Evolutionary conservation across 2,329 filamentous ascomycete genomes (phyloP).

Genomic region (Botrytis paeoniae): DNA sequence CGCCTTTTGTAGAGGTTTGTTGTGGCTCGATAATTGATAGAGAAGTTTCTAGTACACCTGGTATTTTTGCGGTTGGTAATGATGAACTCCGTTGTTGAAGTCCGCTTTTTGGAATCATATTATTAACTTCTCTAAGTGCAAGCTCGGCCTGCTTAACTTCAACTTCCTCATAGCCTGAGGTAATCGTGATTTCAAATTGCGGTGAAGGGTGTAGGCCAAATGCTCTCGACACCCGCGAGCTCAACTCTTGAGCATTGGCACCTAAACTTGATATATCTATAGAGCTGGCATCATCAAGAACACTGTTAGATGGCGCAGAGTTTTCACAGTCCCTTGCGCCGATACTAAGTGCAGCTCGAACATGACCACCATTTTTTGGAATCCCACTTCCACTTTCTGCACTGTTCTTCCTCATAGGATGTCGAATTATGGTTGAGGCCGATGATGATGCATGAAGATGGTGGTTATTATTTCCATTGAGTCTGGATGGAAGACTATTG

Average conservation of each 20-base stretch:
- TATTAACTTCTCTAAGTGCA: neutral
- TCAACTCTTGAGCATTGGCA: constrained; percentile 29
- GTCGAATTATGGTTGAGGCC: constrained; percentile 20
- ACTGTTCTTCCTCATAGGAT: constrained; percentile 10
- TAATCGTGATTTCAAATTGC: constrained; percentile 24
- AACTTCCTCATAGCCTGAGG: neutral
- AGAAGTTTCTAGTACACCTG: neutral
- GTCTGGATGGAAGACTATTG: constrained; percentile 8
- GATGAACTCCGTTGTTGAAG: constrained; percentile 3
- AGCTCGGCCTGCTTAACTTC: neutral
- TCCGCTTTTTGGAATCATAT: neutral
- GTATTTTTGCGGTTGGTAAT: neutral
- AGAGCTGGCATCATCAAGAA: constrained; percentile 17
- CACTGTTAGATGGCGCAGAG: neutral
- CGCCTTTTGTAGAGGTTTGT: neutral
- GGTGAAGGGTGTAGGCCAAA: constrained; percentile 28
- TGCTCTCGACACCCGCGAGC: constrained; percentile 30
- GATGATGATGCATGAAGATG: constrained; percentile 26
- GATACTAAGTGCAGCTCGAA: neutral
- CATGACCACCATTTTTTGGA: neutral
- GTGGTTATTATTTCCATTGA: constrained; percentile 15
- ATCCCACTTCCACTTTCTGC: neutral
- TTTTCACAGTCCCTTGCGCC: neutral
- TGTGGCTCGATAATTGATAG: neutral
- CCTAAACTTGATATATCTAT: constrained; percentile 27